Evolutionary conservation across 345 rosid species (phyloP), one percentile per base, ranked within the genome.

Genomic region (Lagerstroemia speciosa): DNA sequence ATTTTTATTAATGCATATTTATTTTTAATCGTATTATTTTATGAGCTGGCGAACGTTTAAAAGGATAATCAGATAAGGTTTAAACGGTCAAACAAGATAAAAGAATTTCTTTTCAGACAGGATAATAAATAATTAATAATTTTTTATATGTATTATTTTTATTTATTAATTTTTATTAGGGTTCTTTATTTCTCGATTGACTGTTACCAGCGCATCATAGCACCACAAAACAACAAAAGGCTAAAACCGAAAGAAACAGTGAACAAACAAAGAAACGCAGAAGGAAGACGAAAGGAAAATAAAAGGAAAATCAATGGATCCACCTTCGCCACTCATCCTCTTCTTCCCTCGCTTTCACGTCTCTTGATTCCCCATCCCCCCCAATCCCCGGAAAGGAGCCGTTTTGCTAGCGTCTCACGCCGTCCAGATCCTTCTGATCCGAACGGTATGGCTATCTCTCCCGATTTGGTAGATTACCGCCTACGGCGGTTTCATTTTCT

Each of bases 161-260:
- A 20, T n/a, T 14, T 8, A 5, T 53, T 6, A 48, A 41, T 48
- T 53, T 53, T n/a, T 5, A 53, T 53, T n/a, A 8, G 60, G 60
- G 60, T 19, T 48, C 55, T 48, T 48, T 5, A 6, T 19, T 20
- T 37, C 67, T 8, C 3, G 52, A n/a, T 64, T n/a, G 48, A 38
- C 67, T 64, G 67, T 64, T 38, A 64, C 48, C 67, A 65, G 67
- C 67, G 67, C 67, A 38, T 37, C n/a, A 38, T n/a, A 38, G 17
- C 46, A 12, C 20, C n/a, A 43, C 2, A 65, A 58, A 27, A 58
- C 32, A 27, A 58, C 17, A 27, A 9, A 58, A 14, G 63, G 32
- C 67, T 33, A 63, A 63, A 63, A 33, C 41, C 41, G 52, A 22
- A 43, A 38, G 32, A 26, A 34, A 36, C 65, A 31, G 12, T 30